Evolutionary conservation across 345 rosid genomes (phyloP).

Genomic region (Linum lewisii): DNA sequence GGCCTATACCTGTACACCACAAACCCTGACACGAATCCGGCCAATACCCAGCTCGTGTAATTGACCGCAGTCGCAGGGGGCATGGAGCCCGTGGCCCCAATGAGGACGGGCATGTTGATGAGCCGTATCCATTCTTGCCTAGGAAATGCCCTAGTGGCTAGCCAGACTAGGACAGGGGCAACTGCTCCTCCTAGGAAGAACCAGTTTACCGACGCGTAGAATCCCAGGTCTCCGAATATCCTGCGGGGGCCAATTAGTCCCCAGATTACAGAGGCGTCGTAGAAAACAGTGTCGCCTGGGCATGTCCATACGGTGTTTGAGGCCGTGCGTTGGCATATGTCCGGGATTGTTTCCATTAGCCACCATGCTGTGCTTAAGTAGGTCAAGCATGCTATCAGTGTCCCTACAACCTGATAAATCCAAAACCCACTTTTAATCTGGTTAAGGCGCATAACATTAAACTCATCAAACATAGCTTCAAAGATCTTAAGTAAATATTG

Average conservation of each 20-base stretch:
- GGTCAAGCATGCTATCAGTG: constrained; percentile 66
- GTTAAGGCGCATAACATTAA: too few relatives aligned
- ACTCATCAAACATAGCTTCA: too few relatives aligned
- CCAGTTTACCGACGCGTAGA: constrained; percentile 74
- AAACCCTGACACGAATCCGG: constrained; percentile 78
- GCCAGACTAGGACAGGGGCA: constrained; percentile 72
- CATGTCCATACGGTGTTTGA: constrained; percentile 81
- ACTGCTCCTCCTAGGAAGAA: constrained; percentile 77
- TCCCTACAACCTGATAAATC: constrained; percentile 59
- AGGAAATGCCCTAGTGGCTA: constrained; percentile 69
- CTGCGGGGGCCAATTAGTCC: constrained; percentile 85
- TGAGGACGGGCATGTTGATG: constrained; percentile 82
- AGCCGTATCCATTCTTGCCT: constrained; percentile 74
- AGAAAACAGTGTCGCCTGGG: constrained; percentile 77
- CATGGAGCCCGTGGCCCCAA: constrained; percentile 78
- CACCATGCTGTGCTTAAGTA: constrained; percentile 93
- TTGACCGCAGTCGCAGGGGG: constrained; percentile 99
- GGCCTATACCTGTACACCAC: constrained; percentile 71
- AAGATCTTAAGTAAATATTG: too few relatives aligned
- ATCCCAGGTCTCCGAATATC: constrained; percentile 80
- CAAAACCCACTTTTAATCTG: too few relatives aligned
- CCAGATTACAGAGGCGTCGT: constrained; percentile 95
- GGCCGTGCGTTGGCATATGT: constrained; percentile 59
- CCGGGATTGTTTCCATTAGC: constrained; percentile 84
- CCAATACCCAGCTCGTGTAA: constrained; percentile 80